Percentiles rank a stretch among this genome's conserved stretches.
These are phyloP conservation scores for Clonostachys rosea DNA, from an alignment of 2,329 filamentous ascomycete genomes.

Conservation along the genomic window DNA sequence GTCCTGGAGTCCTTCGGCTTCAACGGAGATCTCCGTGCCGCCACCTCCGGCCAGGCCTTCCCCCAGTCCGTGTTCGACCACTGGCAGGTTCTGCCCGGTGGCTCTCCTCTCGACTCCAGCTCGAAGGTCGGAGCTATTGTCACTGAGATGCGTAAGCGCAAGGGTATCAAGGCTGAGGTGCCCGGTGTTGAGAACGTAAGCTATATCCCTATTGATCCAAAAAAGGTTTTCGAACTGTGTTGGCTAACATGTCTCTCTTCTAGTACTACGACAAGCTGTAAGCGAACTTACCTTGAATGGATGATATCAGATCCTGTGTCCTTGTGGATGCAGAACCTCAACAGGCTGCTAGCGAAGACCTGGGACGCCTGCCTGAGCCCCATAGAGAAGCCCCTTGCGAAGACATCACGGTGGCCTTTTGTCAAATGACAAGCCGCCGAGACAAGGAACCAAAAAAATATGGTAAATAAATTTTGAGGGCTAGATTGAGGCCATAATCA, in stretches of 20 bases:
- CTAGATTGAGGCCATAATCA: conserved; percentile 28
- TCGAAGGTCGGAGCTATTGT: conserved; percentile 82
- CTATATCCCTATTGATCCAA: conserved; percentile 18
- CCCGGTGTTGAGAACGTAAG: conserved; percentile 94
- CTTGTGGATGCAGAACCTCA: conserved; percentile 33
- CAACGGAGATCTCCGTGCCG: conserved; percentile 91
- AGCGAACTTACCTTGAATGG: conserved; percentile 29
- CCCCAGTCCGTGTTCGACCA: conserved; percentile 98
- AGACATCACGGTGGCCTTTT: conserved; percentile 7
- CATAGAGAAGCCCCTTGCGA: conserved; percentile 15
- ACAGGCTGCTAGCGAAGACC: conserved; percentile 27
- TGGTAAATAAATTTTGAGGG: conserved; percentile 19
- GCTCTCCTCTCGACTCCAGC: conserved; percentile 79
- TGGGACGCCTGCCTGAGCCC: conserved; percentile 17
- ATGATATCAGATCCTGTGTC: conserved; percentile 41
- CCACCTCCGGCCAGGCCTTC: conserved; percentile 97
- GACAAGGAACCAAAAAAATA: conserved; percentile 22
- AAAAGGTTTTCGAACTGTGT: neutral
- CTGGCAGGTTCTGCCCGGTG: conserved; percentile 95
- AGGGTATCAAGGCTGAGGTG: conserved; percentile 97
- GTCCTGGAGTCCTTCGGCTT: conserved; percentile 99
- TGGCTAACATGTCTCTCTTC: conserved; percentile 11
- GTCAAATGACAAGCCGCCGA: conserved; percentile 17
- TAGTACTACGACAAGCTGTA: conserved; percentile 99
- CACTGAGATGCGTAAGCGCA: conserved; percentile 91